Conservation (phyloP, 805 yeast species). For the Metschnikowia koreensis region DNA sequence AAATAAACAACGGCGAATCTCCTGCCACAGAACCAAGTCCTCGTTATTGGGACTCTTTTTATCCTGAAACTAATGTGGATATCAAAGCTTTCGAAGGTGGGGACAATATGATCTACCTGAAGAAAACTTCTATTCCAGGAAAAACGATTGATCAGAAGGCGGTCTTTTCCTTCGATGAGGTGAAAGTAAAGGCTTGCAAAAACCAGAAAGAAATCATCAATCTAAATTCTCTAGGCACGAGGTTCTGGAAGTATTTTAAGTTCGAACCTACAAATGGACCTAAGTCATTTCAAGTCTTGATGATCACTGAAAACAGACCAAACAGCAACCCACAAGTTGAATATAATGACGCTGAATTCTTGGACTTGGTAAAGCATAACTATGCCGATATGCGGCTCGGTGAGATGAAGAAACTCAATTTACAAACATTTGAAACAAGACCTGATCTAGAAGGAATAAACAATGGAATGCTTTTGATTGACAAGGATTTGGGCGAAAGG, state of each 20-base stretch:
- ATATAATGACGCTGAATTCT: conserved; percentile 25
- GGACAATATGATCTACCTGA: conserved; percentile 15
- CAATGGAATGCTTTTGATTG: conserved; percentile 28
- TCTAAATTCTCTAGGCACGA: conserved; percentile 43
- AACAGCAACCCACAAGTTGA: neutral
- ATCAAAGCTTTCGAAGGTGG: neutral
- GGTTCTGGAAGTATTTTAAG: conserved; percentile 57
- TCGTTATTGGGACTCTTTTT: conserved; percentile 38
- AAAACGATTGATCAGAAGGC: conserved; percentile 19
- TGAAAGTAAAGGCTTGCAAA: conserved; percentile 31
- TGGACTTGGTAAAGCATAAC: conserved; percentile 39
- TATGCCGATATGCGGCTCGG: conserved; percentile 55
- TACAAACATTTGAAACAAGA: conserved; percentile 28
- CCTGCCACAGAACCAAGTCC: neutral
- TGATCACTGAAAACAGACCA: conserved; percentile 36
- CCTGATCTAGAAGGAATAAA: conserved; percentile 30
- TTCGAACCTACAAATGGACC: conserved; percentile 51
- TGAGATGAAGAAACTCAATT: conserved; percentile 29
- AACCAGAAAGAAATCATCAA: conserved; percentile 42
- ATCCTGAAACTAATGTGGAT: conserved; percentile 16
- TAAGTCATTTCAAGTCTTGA: conserved; percentile 52
- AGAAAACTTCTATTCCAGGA: conserved; percentile 5
- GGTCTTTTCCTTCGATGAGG: conserved; percentile 24
- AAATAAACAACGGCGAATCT: neutral
- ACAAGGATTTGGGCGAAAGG: conserved; percentile 19